Percentiles rank a stretch among this genome's conserved stretches.
phyloP scores from a whole-genome alignment of 2,329 filamentous ascomycete genomes.

The Tympanopsis confertula region DNA sequence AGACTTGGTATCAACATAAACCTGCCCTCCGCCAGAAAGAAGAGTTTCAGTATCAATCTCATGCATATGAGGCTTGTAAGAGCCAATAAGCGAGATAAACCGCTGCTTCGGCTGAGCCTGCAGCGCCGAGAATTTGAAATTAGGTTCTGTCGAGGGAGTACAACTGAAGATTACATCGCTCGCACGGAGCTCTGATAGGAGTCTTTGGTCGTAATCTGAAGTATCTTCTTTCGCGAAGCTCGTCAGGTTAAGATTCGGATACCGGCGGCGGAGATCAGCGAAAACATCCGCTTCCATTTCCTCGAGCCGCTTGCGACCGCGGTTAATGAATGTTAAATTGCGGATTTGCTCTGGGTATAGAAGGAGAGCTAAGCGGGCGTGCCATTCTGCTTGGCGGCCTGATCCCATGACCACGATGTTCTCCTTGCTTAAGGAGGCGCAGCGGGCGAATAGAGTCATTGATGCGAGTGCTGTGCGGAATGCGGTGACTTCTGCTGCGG shows the following conservation, averaged over 20 bases:
- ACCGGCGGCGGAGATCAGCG: not conserved
- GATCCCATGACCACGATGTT: conserved; percentile 33
- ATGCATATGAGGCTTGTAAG: conserved; percentile 22
- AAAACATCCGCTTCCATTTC: not conserved
- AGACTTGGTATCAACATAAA: conserved; percentile 15
- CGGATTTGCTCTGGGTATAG: conserved; percentile 20
- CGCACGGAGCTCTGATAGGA: conserved; percentile 14
- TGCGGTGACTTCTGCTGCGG: not conserved
- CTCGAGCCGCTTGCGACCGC: not conserved
- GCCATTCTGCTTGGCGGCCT: conserved; percentile 35
- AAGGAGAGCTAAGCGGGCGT: conserved; percentile 27
- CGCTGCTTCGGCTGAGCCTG: conserved; percentile 7
- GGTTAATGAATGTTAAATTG: conserved; percentile 8
- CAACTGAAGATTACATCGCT: conserved; percentile 35
- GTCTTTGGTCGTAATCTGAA: conserved; percentile 3
- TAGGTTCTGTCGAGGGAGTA: conserved; percentile 28
- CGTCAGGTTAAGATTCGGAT: not conserved
- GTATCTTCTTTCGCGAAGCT: not conserved
- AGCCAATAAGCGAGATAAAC: not conserved
- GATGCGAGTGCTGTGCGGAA: not conserved
- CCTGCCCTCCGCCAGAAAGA: conserved; percentile 12
- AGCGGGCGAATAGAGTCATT: conserved; percentile 4
- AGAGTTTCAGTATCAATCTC: conserved; percentile 32
- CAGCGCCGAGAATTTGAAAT: conserved; percentile 25
- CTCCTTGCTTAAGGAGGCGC: conserved; percentile 8